phyloP scores from a whole-genome alignment of 2,329 filamentous ascomycete species.

The Furcasterigmium furcatum region DNA sequence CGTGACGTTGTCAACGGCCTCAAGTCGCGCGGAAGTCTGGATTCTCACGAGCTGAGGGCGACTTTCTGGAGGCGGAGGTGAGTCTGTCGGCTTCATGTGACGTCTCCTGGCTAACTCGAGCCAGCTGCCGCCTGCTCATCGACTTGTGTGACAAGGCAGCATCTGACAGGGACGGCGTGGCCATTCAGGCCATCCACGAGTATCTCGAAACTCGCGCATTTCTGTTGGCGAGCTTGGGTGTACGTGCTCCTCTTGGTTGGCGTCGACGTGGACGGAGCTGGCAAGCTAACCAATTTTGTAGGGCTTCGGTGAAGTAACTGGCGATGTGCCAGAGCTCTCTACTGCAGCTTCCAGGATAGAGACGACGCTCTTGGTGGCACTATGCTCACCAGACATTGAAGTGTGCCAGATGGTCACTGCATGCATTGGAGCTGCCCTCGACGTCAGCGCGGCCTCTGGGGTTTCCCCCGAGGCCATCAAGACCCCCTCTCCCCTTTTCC shows the following conservation, averaged over 20 bases:
- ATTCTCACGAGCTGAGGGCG: slow-evolving; percentile 31
- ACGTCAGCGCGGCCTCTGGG: slow-evolving; percentile 56
- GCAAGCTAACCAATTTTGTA: slow-evolving; percentile 23
- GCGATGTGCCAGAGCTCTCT: slow-evolving; percentile 52
- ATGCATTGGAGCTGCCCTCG: slow-evolving; percentile 59
- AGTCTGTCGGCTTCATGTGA: slow-evolving; percentile 9
- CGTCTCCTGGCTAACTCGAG: slow-evolving; percentile 11
- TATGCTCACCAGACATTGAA: slow-evolving; percentile 64
- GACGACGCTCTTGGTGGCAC: slow-evolving; percentile 58
- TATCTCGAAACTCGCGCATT: slow-evolving; percentile 55
- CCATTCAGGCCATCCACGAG: slow-evolving; percentile 45
- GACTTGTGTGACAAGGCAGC: slow-evolving; percentile 46
- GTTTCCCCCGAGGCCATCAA: slow-evolving; percentile 47
- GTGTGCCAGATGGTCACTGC: slow-evolving; percentile 62
- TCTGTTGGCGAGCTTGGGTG: slow-evolving; percentile 47
- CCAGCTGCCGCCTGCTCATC: slow-evolving; percentile 38
- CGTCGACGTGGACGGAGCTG: too few species aligned
- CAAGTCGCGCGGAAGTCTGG: slow-evolving; percentile 29
- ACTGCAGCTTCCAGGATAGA: slow-evolving; percentile 54
- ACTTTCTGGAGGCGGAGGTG: slow-evolving; percentile 54
- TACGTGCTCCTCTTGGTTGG: too few species aligned
- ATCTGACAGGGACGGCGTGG: slow-evolving; percentile 36
- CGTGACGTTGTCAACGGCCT: slow-evolving; percentile 29
- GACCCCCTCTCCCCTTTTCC: slow-evolving; percentile 47
- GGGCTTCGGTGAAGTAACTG: slow-evolving; percentile 51